Percentiles rank a stretch among this genome's conserved stretches.
Conservation (phyloP, 169 alveolate species). For the Babesia bovis region DNA sequence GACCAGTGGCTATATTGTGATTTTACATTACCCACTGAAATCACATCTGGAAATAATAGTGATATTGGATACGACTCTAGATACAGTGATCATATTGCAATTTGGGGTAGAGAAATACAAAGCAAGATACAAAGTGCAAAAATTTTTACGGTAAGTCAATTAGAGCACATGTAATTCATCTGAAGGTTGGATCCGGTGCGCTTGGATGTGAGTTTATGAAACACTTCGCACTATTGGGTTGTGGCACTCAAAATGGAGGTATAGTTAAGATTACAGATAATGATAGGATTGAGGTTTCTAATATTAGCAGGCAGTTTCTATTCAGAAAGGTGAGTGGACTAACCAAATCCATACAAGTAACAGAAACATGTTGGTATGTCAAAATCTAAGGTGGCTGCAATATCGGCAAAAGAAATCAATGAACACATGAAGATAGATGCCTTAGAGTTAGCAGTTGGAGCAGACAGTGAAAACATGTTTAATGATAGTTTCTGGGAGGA, state of each 20-base stretch:
- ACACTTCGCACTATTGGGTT: conserved; percentile 94
- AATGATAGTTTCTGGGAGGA: conserved; percentile 97
- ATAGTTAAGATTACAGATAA: conserved; percentile 93
- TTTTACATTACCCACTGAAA: conserved; percentile 78
- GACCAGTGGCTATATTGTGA: conserved; percentile 95
- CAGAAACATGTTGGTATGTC: conserved; percentile 75
- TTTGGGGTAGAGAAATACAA: conserved; percentile 73
- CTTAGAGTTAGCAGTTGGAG: conserved; percentile 88
- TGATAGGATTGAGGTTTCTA: conserved; percentile 96
- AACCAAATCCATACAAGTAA: conserved; percentile 68
- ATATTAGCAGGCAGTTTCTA: conserved; percentile 95
- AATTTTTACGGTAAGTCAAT: conserved; percentile 43
- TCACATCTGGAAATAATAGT: conserved; percentile 39
- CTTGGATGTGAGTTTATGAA: conserved; percentile 98
- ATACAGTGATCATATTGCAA: conserved; percentile 66
- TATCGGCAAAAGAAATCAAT: conserved; percentile 87
- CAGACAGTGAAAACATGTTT: conserved; percentile 94
- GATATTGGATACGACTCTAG: conserved; percentile 62
- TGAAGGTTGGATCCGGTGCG: conserved; percentile 98
- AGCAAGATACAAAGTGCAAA: conserved; percentile 57
- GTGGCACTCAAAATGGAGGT: conserved; percentile 85
- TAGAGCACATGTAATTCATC: not conserved
- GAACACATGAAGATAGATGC: conserved; percentile 78
- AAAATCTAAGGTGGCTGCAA: conserved; percentile 79
- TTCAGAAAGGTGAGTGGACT: conserved; percentile 87